Evolutionary conservation across 108 stramenopile genomes (phyloP).

Genomic region (Schizochytrium sp.): DNA sequence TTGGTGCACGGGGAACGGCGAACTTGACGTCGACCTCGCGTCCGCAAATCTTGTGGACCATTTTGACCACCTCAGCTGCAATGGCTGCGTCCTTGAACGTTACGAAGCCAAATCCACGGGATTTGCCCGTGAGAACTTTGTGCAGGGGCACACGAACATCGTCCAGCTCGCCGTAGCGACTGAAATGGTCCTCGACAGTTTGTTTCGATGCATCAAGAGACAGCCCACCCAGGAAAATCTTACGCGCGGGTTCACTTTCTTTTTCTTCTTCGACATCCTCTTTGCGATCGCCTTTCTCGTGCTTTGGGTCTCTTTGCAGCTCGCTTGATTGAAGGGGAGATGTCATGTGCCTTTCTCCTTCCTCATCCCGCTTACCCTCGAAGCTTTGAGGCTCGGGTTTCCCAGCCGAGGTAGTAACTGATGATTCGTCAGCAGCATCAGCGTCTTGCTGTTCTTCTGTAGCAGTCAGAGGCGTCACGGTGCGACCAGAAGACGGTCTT

Average conservation of each 20-base stretch:
- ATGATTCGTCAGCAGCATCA: too few species aligned
- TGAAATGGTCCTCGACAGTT: not conserved
- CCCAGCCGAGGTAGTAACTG: too few species aligned
- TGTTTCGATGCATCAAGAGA: not conserved
- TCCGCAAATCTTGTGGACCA: not conserved
- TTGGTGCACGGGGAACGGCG: not conserved
- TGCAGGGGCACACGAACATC: not conserved
- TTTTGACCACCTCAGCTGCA: not conserved
- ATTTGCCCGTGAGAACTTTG: not conserved
- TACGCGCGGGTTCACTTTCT: not conserved
- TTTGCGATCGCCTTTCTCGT: too few species aligned
- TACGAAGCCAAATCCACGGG: not conserved
- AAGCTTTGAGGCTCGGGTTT: too few species aligned
- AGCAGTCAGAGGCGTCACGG: too few species aligned
- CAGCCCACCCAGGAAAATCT: slow-evolving; percentile 8
- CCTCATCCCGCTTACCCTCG: too few species aligned
- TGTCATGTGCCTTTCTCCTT: too few species aligned
- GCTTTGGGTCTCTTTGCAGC: too few species aligned
- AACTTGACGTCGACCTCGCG: not conserved
- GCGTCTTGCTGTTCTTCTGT: too few species aligned
- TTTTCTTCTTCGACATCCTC: not conserved
- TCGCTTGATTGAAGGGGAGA: too few species aligned
- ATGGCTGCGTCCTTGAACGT: not conserved
- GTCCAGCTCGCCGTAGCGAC: not conserved
- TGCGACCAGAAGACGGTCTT: too few species aligned